phyloP scores from a whole-genome alignment of 2,329 filamentous ascomycete genomes.

The Diaporthe nobilis region DNA sequence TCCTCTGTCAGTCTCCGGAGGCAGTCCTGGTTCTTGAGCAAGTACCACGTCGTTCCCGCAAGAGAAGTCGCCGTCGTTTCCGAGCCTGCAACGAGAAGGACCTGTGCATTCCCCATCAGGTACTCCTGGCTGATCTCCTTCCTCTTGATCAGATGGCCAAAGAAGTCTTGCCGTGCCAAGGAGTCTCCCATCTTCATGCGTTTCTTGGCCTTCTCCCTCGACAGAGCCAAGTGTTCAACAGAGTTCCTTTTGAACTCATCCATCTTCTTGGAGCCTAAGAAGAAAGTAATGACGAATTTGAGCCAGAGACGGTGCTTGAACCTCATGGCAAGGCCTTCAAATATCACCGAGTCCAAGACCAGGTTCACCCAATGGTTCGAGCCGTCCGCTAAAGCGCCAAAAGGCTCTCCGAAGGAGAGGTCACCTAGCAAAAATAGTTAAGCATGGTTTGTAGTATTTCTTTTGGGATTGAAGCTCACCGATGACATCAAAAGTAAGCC shows the following conservation, averaged over 20 bases:
- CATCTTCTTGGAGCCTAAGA: conserved; percentile 1
- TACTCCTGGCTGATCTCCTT: conserved; percentile 21
- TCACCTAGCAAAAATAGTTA: conserved; percentile 45
- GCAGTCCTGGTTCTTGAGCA: conserved; percentile 47
- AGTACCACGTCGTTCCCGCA: conserved; percentile 36
- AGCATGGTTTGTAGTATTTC: neutral
- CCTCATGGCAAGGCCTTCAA: neutral
- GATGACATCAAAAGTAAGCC: conserved; percentile 51
- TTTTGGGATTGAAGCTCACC: conserved; percentile 42
- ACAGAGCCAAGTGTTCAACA: neutral
- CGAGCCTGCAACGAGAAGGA: conserved; percentile 39
- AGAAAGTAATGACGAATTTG: neutral
- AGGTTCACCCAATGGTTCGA: conserved; percentile 36
- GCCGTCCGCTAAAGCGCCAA: conserved; percentile 41
- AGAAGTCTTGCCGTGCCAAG: conserved; percentile 31
- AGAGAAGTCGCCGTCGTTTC: conserved; percentile 43
- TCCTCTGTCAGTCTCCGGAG: conserved; percentile 53
- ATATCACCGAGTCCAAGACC: conserved; percentile 31
- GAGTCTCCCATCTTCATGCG: conserved; percentile 29
- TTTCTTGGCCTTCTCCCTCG: conserved; percentile 32
- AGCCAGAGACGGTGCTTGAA: conserved; percentile 5
- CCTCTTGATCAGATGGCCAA: conserved; percentile 38
- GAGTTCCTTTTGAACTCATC: neutral
- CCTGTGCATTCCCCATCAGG: conserved; percentile 32
- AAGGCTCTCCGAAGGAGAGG: conserved; percentile 43